Percentiles rank a stretch among this genome's conserved stretches.
Evolutionary conservation across 2,329 filamentous ascomycete genomes (phyloP).

Genomic region (Grosmannia huntii): DNA sequence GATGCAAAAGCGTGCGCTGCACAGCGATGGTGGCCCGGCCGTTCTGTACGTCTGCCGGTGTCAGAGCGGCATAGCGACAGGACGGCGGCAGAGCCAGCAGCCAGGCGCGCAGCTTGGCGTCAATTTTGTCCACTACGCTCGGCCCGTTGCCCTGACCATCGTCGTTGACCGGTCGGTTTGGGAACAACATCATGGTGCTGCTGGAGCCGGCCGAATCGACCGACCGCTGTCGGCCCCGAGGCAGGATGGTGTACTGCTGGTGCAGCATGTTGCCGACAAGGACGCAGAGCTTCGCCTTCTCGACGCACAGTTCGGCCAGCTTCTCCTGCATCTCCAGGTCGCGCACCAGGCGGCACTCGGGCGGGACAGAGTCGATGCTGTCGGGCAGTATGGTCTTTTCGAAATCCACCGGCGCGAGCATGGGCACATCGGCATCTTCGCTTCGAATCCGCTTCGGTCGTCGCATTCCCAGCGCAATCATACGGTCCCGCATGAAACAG

Average conservation of each 20-base stretch:
- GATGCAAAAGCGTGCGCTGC: constrained; percentile 77
- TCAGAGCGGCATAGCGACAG: constrained; percentile 53
- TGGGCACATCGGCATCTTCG: constrained; percentile 86
- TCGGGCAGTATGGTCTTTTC: constrained; percentile 59
- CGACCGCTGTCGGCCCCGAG: constrained; percentile 67
- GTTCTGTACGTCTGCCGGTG: constrained; percentile 41
- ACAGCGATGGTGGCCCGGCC: constrained; percentile 48
- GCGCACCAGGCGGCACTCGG: constrained; percentile 57
- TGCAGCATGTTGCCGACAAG: constrained; percentile 83
- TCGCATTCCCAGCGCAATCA: constrained; percentile 88
- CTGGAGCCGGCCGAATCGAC: constrained; percentile 33
- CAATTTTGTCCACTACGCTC: constrained; percentile 66
- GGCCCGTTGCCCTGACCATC: constrained; percentile 35
- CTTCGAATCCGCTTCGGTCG: constrained; percentile 85
- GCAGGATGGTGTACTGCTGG: constrained; percentile 83
- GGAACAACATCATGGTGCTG: constrained; percentile 77
- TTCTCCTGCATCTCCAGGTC: constrained; percentile 63
- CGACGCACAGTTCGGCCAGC: constrained; percentile 77
- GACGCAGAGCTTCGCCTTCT: constrained; percentile 80
- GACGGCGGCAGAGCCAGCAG: constrained; percentile 55
- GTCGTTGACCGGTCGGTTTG: constrained; percentile 66
- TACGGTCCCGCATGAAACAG: constrained; percentile 85
- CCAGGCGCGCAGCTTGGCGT: constrained; percentile 70
- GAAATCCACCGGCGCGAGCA: constrained; percentile 76
- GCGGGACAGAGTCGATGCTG: constrained; percentile 53